Conservation (phyloP, 768 basidiomycete species). For the Russula lepida region DNA sequence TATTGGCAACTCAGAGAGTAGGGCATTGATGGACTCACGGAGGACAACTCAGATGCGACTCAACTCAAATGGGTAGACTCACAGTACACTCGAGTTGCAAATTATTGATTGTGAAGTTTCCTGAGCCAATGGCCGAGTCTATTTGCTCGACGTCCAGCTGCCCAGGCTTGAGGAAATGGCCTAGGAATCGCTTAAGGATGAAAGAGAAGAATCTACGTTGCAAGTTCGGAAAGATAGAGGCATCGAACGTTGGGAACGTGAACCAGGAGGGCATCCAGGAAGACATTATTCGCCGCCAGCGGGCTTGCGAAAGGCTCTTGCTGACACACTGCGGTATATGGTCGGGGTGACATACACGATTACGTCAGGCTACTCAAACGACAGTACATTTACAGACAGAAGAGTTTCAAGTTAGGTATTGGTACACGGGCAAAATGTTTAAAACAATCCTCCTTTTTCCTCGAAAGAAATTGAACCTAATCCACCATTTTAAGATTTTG, state of each 20-base stretch:
- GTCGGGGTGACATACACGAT: not conserved
- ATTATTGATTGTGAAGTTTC: slow-evolving; percentile 78
- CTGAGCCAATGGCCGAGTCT: slow-evolving; percentile 89
- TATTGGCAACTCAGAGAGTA: slow-evolving; percentile 59
- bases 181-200: slow-evolving; percentile 71
- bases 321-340: not conserved
- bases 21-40: slow-evolving; percentile 67
- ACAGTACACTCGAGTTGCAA: slow-evolving; percentile 73
- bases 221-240: slow-evolving; percentile 58
- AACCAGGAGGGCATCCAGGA: slow-evolving; percentile 40
- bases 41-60: slow-evolving; percentile 18
- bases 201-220: slow-evolving; percentile 89
- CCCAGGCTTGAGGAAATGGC: slow-evolving; percentile 81
- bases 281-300: slow-evolving; percentile 23
- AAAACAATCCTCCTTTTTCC: not conserved
- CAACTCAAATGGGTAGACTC: slow-evolving; percentile 27
- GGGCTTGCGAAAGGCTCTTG: not conserved
- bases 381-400: too few relatives aligned
- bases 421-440: not conserved
- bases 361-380: slow-evolving; percentile 9
- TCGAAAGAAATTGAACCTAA: not conserved
- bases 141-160: slow-evolving; percentile 82
- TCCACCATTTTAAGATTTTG: slow-evolving; percentile 14
- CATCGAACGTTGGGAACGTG: slow-evolving; percentile 53
- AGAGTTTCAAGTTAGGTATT: not conserved